Percentiles rank a stretch among this genome's conserved stretches.
Evolutionary conservation across 208 protist species (phyloP).

Genomic region (Acanthamoeba sp.): DNA sequence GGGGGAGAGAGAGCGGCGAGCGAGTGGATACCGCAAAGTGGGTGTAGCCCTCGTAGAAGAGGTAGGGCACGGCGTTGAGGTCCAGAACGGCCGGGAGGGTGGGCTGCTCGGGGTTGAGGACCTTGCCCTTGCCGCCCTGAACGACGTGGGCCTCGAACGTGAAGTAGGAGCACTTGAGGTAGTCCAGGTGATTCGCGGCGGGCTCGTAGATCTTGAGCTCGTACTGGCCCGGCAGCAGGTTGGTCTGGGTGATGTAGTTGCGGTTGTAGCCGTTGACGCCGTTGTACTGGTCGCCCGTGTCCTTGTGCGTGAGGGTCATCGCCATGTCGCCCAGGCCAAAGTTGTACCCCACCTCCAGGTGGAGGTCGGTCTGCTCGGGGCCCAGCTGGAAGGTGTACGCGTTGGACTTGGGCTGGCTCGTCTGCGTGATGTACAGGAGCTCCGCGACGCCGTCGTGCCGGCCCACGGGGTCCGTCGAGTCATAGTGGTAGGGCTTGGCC

Average conservation of each 20-base stretch:
- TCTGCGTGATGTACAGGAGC: constrained; percentile 70
- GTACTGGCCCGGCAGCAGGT: constrained; percentile 57
- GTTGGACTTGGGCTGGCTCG: constrained; percentile 3
- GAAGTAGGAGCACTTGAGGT: constrained; percentile 75
- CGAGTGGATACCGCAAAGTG: constrained; percentile 35
- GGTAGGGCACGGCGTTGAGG: constrained; percentile 66
- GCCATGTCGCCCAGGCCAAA: constrained; percentile 76
- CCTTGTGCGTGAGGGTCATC: constrained; percentile 53
- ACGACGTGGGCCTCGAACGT: constrained; percentile 65
- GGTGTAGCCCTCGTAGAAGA: constrained; percentile 50
- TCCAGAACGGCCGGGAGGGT: constrained; percentile 26
- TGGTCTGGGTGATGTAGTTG: constrained; percentile 33
- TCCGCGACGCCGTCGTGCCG: neutral
- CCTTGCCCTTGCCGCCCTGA: neutral
- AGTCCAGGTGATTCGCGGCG: constrained; percentile 33
- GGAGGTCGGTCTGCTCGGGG: constrained; percentile 45
- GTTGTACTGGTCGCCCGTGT: constrained; percentile 26
- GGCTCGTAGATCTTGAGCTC: constrained; percentile 71
- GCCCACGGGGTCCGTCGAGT: constrained; percentile 1
- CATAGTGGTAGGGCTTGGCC: constrained; percentile 74
- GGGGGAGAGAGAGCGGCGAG: neutral
- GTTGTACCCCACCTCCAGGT: constrained; percentile 71
- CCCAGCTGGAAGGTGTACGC: constrained; percentile 68
- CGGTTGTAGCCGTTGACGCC: constrained; percentile 74
- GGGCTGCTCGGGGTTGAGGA: constrained; percentile 51